phyloP scores from a whole-genome alignment of 768 basidiomycete species.

The Trametes coccinea region DNA sequence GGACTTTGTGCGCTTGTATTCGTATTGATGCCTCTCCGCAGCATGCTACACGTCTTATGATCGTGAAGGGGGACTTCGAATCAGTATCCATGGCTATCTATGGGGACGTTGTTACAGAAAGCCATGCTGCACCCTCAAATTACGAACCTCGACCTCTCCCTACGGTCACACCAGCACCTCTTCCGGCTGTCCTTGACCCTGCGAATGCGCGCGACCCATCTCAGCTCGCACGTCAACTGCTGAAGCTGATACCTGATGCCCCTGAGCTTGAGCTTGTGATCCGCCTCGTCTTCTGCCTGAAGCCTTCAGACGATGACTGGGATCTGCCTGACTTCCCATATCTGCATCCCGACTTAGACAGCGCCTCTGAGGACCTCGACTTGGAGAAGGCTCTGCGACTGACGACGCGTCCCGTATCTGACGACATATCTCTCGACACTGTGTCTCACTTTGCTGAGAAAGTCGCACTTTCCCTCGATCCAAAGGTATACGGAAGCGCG shows the following conservation, averaged over 20 bases:
- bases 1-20: not conserved
- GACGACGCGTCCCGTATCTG: conserved; percentile 58
- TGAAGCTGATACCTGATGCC: conserved; percentile 59
- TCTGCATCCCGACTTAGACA: conserved; percentile 61
- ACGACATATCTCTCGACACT: conserved; percentile 50
- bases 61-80: conserved; percentile 74
- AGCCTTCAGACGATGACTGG: conserved; percentile 80
- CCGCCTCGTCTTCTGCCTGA: conserved; percentile 77
- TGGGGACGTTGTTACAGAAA: conserved; percentile 54
- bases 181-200: conserved; percentile 59
- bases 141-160: conserved; percentile 47
- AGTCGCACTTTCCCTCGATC: conserved; percentile 54
- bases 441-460: conserved; percentile 56
- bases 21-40: conserved; percentile 29
- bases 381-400: conserved; percentile 56
- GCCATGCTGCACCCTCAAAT: conserved; percentile 33
- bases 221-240: conserved; percentile 57
- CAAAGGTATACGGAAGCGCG: conserved; percentile 48
- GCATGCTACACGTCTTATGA: conserved; percentile 78
- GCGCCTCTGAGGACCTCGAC: conserved; percentile 52
- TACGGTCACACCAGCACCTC: conserved; percentile 35
- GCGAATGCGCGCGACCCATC: conserved; percentile 62
- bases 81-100: conserved; percentile 63
- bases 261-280: conserved; percentile 66
- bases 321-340: conserved; percentile 73